Evolutionary conservation across 2,329 filamentous ascomycete species (phyloP).

Genomic region (Diaporthe caulivora): DNA sequence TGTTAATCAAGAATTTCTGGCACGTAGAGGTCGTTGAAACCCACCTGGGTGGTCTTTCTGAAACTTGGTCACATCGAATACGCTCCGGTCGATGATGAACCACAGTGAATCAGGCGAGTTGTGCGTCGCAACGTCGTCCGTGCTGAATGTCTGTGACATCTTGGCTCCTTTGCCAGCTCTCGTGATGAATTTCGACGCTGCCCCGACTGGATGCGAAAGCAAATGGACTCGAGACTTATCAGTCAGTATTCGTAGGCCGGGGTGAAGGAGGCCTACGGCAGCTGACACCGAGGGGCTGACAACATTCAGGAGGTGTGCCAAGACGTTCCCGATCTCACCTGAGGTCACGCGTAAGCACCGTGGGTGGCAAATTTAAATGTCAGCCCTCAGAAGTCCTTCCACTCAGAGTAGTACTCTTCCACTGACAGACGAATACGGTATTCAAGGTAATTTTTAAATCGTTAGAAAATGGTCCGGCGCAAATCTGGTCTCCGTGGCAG

Average conservation of each 20-base stretch:
- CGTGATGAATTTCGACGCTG: neutral
- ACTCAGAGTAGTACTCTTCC: neutral
- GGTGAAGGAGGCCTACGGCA: neutral
- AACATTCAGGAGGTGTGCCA: neutral
- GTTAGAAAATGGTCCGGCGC: neutral
- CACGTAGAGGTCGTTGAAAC: slow-evolving; percentile 36
- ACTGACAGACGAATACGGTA: neutral
- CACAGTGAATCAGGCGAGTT: slow-evolving; percentile 89
- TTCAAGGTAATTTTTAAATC: neutral
- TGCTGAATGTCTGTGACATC: slow-evolving; percentile 91
- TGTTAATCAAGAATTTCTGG: neutral
- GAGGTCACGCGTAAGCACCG: neutral
- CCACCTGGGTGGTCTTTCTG: slow-evolving; percentile 86
- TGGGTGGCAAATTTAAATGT: neutral
- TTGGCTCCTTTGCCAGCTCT: slow-evolving; percentile 42
- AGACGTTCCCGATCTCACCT: neutral
- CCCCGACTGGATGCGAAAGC: neutral
- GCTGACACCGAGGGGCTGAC: slow-evolving; percentile 9
- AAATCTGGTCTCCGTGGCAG: neutral
- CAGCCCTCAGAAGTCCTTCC: neutral
- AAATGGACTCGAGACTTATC: neutral
- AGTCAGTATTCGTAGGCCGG: too few species aligned
- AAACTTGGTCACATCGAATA: slow-evolving; percentile 93
- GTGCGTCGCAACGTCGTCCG: slow-evolving; percentile 89
- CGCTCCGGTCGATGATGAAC: slow-evolving; percentile 93